Evolutionary conservation across 306 rosid genomes (phyloP).

Genomic region (Rosa persica): DNA sequence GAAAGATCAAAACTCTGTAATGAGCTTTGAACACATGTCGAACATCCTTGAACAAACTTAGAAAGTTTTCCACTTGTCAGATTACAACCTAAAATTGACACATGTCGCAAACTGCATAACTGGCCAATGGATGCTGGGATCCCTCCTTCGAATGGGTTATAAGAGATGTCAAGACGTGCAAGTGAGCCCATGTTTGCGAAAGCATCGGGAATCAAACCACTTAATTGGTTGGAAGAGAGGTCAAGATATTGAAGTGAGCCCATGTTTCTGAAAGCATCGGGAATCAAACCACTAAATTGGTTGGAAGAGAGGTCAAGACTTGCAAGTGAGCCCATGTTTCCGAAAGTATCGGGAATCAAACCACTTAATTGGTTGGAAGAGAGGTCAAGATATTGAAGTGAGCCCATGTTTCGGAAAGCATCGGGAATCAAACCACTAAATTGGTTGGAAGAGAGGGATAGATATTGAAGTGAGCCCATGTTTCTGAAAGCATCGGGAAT

Average conservation of each 20-base stretch:
- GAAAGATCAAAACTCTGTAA: neutral
- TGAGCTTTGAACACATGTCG: neutral
- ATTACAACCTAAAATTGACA: neutral
- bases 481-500: no score
- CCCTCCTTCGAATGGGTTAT: neutral
- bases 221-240: neutral
- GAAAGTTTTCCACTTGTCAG: no score
- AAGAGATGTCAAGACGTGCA: neutral
- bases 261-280: neutral
- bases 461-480: no score
- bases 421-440: no score
- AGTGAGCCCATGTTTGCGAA: no score
- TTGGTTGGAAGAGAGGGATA: no score
- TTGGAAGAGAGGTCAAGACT: neutral
- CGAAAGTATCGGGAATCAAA: neutral
- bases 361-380: no score
- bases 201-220: slow-evolving; percentile 1
- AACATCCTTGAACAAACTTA: no score
- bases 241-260: neutral
- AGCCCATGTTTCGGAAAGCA: no score
- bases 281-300: neutral
- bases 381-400: no score
- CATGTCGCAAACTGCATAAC: neutral
- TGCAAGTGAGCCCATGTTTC: neutral
- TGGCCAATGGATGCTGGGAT: neutral